phyloP scores from a whole-genome alignment of 2,329 filamentous ascomycete genomes.

The Cercospora sp. region DNA sequence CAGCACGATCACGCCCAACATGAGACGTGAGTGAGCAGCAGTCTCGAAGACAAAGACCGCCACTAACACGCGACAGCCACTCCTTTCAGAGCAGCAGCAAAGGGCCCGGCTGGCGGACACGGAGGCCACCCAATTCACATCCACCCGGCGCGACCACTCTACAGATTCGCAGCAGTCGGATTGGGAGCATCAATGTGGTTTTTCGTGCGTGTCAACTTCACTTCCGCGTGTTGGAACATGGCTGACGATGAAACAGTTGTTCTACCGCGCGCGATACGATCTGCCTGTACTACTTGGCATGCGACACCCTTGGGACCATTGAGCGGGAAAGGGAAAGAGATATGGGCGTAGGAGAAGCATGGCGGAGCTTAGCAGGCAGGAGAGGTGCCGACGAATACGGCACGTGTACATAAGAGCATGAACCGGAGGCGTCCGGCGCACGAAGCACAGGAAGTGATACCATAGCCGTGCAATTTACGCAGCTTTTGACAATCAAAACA shows the following conservation, averaged over 20 bases:
- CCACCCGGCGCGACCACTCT: constrained; percentile 66
- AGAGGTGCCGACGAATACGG: not conserved
- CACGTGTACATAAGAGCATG: constrained; percentile 9
- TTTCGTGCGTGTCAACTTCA: constrained; percentile 60
- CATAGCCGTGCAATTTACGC: constrained; percentile 13
- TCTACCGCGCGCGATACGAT: constrained; percentile 96
- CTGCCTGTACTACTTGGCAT: constrained; percentile 85
- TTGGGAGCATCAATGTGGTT: constrained; percentile 99
- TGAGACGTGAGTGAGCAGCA: constrained; percentile 12
- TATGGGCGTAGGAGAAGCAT: not conserved
- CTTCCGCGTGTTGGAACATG: not conserved
- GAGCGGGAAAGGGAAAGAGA: constrained; percentile 35
- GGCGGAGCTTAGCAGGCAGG: no score
- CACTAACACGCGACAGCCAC: constrained; percentile 11
- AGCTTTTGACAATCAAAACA: not conserved
- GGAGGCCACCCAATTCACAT: constrained; percentile 57
- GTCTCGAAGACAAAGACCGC: not conserved
- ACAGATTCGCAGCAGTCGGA: constrained; percentile 82
- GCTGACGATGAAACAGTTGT: constrained; percentile 59
- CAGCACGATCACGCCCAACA: not conserved
- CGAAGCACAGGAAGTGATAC: constrained; percentile 10
- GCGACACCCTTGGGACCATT: constrained; percentile 98
- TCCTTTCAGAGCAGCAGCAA: constrained; percentile 30
- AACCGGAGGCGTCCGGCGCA: constrained; percentile 8
- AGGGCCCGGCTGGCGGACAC: constrained; percentile 40